Evolutionary conservation across 345 rosid genomes (phyloP), one percentile per base, ranked within the genome.

Genomic region (Eucalyptus paniculata): DNA sequence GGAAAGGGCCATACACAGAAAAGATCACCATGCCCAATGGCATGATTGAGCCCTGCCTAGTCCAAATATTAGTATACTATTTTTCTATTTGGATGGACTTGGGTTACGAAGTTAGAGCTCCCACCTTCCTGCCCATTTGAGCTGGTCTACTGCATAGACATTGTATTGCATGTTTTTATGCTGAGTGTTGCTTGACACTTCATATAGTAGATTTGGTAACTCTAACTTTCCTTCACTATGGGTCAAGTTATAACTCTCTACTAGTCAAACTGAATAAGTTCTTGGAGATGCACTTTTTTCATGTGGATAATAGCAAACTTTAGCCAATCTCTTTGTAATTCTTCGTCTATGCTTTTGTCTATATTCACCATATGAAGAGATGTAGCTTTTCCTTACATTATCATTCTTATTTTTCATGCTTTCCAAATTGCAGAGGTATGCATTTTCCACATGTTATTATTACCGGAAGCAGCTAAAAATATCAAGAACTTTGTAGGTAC

Each of bases 401-500:
- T 37, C 83, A 77, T 37, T 77, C 28, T 77, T 12, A 40, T 40
- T 77, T 77, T 40, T 77, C 15, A 12, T 86, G n/a, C 88, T 86
- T 86, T 86, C 30, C 30, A 50, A 18, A 42, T 11, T 67, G 89
- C 15, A 21, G 54, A 54, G 40, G 23, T 86, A 86, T 51, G 62
- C 40, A 50, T 54, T n/a, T 47, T 19, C 65, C 82, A 16, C 16
- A 3, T n/a, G 28, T 17, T 62, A 5, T 88, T 77, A 24, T 77
- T 88, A 49, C 47, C 3, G 2, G 80, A 19, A 77, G 45, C 62
- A 40, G 42, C 62, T 69, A 30, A 77, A 77, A 77, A 77, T 50
- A 44, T 9, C 24, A 56, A 90, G 45, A 85, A 77, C 83, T 90
- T 89, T 51, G 89, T 95, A 96, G 99, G 98, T 97, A 89, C 93